Evolutionary conservation across 495 filamentous ascomycete genomes (phyloP).

Genomic region (Neurospora sp.): DNA sequence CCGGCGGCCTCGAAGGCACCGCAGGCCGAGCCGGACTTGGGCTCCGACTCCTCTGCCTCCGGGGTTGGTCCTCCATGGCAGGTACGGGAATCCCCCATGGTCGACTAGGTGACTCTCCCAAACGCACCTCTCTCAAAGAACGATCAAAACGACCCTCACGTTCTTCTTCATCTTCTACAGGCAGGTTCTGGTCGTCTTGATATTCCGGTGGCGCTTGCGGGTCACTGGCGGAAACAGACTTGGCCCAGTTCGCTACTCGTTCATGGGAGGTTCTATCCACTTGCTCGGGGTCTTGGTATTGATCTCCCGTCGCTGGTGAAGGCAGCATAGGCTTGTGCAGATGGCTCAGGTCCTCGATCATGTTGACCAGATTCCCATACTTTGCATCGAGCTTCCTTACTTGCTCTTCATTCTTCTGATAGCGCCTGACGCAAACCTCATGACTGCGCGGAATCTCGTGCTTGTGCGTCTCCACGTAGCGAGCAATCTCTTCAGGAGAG

Average conservation of each 20-base stretch:
- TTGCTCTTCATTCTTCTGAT: conserved; percentile 70
- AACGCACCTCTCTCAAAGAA: conserved; percentile 66
- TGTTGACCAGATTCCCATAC: conserved; percentile 77
- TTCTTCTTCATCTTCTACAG: conserved; percentile 30
- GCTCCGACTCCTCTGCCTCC: background rate
- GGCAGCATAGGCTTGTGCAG: conserved; percentile 79
- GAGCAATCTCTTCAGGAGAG: conserved; percentile 79
- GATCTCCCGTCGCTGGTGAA: conserved; percentile 29
- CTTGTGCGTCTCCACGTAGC: conserved; percentile 85
- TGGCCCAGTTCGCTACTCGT: conserved; percentile 72
- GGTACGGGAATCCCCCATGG: conserved; percentile 87
- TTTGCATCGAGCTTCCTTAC: conserved; percentile 82
- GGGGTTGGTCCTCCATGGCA: conserved; percentile 6
- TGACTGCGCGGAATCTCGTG: conserved; percentile 86
- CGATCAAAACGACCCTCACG: conserved; percentile 63
- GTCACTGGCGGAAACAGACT: conserved; percentile 47
- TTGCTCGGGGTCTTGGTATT: conserved; percentile 30
- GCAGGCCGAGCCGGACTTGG: background rate
- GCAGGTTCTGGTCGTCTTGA: conserved; percentile 7
- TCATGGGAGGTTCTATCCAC: conserved; percentile 44
- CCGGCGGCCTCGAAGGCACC: background rate
- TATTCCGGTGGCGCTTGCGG: conserved; percentile 26
- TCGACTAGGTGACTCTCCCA: conserved; percentile 80
- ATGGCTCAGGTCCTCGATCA: conserved; percentile 75
- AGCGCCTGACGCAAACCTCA: conserved; percentile 78